Evolutionary conservation across 2,329 filamentous ascomycete species (phyloP).

Genomic region (Pseudofabraea citricarpa): DNA sequence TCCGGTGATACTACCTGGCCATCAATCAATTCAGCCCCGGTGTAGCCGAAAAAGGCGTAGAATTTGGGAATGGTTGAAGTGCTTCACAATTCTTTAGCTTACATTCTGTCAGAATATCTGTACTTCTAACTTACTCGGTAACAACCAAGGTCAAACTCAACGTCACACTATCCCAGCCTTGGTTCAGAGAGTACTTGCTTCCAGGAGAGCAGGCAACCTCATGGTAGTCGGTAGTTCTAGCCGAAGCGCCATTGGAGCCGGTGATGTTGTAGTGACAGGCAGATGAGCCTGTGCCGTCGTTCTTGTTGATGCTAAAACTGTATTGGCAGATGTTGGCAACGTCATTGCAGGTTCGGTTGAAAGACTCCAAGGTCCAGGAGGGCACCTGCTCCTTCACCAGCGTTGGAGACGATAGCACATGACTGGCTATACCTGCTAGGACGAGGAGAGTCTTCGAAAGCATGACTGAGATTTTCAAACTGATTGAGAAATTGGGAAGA

Average conservation of each 20-base stretch:
- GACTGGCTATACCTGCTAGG: too few relatives aligned
- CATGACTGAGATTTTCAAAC: too few relatives aligned
- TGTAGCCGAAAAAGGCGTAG: constrained; percentile 7
- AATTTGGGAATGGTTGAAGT: neutral
- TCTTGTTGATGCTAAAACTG: neutral
- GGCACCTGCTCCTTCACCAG: neutral
- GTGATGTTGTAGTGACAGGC: neutral
- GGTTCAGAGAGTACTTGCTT: neutral
- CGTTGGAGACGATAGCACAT: neutral
- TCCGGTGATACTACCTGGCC: constrained; percentile 3
- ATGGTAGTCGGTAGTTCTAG: constrained; percentile 1
- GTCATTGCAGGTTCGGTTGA: constrained; percentile 7
- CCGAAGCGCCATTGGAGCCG: neutral
- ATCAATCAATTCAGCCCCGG: constrained; percentile 2
- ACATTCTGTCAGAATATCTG: neutral
- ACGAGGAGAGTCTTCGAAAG: too few relatives aligned
- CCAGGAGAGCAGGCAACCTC: neutral
- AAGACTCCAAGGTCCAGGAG: constrained; percentile 5
- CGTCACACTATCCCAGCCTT: neutral
- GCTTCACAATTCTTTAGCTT: constrained; percentile 1
- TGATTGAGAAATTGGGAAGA: too few relatives aligned
- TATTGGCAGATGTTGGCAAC: constrained; percentile 3
- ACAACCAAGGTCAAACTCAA: neutral
- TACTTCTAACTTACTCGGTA: constrained; percentile 1
- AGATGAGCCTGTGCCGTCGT: neutral